Evolutionary conservation across 805 yeast species (phyloP), one percentile per base, ranked within the genome.

Genomic region (Ogataea haglerorum): DNA sequence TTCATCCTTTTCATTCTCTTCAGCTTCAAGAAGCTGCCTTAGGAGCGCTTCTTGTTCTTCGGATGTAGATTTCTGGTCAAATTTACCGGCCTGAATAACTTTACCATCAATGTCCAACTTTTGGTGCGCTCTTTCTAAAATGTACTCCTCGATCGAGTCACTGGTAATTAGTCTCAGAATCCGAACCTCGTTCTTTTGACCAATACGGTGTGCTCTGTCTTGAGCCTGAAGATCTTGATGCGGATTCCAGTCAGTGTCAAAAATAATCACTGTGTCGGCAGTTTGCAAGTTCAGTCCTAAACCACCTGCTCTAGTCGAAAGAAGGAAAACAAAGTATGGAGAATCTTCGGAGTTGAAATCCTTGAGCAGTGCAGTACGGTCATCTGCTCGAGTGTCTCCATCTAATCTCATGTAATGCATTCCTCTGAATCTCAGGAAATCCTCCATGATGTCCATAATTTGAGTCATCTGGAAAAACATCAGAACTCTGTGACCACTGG

Each of bases 141-240:
- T 85, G 19, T 81, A 83, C 57, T 85, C 95, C 65, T 85, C 95
- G 24, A 85, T 88, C 2, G 95, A 82, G 56, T 85, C 91, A 38
- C 81, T 78, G 2, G 91, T 82, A 48, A 85, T 85, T 58, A 85
- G 73, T 64, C 95, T 73, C 58, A 85, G 71, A 53, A 85, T 85
- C 60, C 91, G 70, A 42, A 85, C 95, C 60, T 85, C 95, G 60
- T 85, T 85, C 71, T 85, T 85, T 58, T 85, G 95, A 31, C 95
- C 95, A 61, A 85, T 85, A 72, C 95, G 77, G 62, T 85, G 95
- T 1, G 95, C 95, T 69, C 95, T 74, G 64, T 85, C 95, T 64
- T 85, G 95, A 1, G 93, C 95, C 61, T 85, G 95, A 57, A 85
- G 75, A 78, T 85, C 95, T 63, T 85, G 95, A 66, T 85, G 95